Evolutionary conservation across 306 rosid species (phyloP).

Genomic region (Carpinus viminea): DNA sequence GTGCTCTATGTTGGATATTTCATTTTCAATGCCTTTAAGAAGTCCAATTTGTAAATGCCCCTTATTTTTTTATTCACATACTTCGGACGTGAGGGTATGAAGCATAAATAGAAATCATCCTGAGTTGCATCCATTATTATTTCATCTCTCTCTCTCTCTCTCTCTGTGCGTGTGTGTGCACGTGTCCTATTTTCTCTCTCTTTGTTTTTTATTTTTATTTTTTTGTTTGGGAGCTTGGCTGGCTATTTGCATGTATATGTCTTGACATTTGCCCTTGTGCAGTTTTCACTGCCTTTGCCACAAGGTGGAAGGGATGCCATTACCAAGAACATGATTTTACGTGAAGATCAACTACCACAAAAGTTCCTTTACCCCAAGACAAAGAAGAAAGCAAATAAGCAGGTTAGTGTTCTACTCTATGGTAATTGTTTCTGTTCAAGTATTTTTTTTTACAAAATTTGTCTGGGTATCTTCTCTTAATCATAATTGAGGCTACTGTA

Average conservation of each 20-base stretch:
- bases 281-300: conserved; percentile 90
- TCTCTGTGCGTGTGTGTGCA: background rate
- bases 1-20: background rate
- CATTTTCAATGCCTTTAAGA: background rate
- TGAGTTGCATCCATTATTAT: background rate
- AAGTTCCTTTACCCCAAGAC: conserved; percentile 79
- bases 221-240: background rate
- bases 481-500: conserved; percentile 12
- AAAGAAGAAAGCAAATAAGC: conserved; percentile 70
- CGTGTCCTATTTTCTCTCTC: background rate
- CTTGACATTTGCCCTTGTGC: conserved; percentile 37
- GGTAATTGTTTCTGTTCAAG: background rate
- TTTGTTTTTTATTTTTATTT: too few relatives aligned
- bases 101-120: background rate
- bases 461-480: background rate
- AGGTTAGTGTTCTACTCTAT: conserved; percentile 35
- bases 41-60: background rate
- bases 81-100: background rate
- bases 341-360: conserved; percentile 97
- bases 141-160: background rate
- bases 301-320: conserved; percentile 89
- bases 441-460: conserved; percentile 9
- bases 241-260: conserved; percentile 6
- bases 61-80: background rate
- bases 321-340: conserved; percentile 76